Evolutionary conservation across 148 eudicot genomes (phyloP), one percentile per base, ranked within the genome.

Genomic region (Nepenthes mirabilis): DNA sequence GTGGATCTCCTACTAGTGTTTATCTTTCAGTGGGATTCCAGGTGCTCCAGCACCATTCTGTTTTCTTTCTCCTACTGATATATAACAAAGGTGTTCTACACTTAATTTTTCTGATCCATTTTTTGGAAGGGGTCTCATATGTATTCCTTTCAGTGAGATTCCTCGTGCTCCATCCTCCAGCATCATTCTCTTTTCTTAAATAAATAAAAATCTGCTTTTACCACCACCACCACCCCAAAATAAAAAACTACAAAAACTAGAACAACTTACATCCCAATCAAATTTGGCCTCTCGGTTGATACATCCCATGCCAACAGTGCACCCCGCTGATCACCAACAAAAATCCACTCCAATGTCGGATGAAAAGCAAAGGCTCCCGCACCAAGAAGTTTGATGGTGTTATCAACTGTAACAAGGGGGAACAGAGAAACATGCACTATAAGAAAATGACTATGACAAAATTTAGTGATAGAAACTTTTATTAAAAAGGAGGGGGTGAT

Each of bases 261-360:
- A 2, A 45, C 13, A 64, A 78, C 86, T 82, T 73, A 93, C 98
- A 93, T 88, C 70, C 98, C 98, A 78, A 93, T 93, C 98, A 93
- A 88, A 63, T 73, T 82, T 60, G 98, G 96, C 67, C 96, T 86
- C 80, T 93, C 96, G 23, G 98, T 93, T 57, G 98, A 93, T 34
- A 93, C 98, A 77, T 93, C 98, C 98, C 98, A 93, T 62, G 98
- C 96, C 80, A 93, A 78, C 58, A 93, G 84, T 47, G 98, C 82
- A 33, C 98, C 98, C 62, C 90, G 81, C 53, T 90, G 78, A 72
- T 93, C 98, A 43, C 98, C 96, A 71, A 93, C 85, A 74, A 88
- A 88, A 70, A 88, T 69, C 98, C 96, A 88, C 71, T 88, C 98
- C 72, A 93, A 65, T 51, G 76, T 84, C 68, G 98, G 98, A 77